Evolutionary conservation across 169 alveolate species (phyloP), one percentile per base, ranked within the genome.

Genomic region (Eimeria acervulina): DNA sequence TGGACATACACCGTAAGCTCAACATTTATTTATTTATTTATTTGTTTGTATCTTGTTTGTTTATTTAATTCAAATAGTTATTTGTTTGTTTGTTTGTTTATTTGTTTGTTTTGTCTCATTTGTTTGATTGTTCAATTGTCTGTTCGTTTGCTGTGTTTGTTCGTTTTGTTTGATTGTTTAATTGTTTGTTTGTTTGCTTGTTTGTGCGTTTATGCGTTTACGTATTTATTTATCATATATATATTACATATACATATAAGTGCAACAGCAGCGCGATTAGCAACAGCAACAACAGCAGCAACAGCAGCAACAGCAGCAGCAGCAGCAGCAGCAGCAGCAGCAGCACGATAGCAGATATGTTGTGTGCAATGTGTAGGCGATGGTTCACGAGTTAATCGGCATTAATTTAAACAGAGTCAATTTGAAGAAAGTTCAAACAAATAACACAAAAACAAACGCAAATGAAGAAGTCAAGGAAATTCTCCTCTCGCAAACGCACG

Each of bases 321-420:
- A 68, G 80, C 80, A 68, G 28, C 80, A 68, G 68, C 68, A 17
- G 68, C 68, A 17, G 68, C 68, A 17, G 80, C 40, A 26, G 80
- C 80, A 17, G 80, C 80, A 55, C n/a, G 68, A 15, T 21, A 55
- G n/a, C 21, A 13, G 13, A 13, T 55, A 15, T 13, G 68, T 21
- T 55, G 68, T 55, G 13, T 55, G n/a, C 68, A 21, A 13, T 3
- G 63, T 33, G 80, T 90, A 95, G 97, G 97, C 97, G 13, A 99
- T 98, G 99, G 97, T 98, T 8, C 99, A 99, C 95, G 99, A 99
- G 97, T 95, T 98, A 70, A 74, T 99, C 28, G 99, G 99, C 21
- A 97, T 99, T 66, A 95, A 97, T 52, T 97, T 98, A 95, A 99
- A 99, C 97, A 97, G 98, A 90, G 98, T 99, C 38, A 96, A 96